phyloP scores from a whole-genome alignment of 208 protist species.

The Sergeia podlipaevii region DNA sequence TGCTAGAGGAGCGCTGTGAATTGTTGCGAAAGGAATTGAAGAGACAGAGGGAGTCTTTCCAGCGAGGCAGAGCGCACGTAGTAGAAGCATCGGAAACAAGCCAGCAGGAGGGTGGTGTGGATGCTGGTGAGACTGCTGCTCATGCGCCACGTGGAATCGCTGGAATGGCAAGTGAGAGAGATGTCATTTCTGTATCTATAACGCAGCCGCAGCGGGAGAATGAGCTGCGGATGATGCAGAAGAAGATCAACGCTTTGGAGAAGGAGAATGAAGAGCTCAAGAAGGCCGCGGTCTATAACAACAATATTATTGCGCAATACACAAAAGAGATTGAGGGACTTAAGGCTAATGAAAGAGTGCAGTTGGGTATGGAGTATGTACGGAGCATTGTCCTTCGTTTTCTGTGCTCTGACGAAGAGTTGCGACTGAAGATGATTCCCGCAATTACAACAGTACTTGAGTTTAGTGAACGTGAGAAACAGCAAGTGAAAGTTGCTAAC shows the following conservation, averaged over 20 bases:
- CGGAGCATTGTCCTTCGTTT: slow-evolving; percentile 80
- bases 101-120: background rate
- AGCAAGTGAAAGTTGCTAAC: slow-evolving; percentile 53
- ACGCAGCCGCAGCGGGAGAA: slow-evolving; percentile 33
- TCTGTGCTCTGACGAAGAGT: slow-evolving; percentile 51
- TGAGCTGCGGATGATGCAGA: slow-evolving; percentile 13
- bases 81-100: slow-evolving; percentile 1
- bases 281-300: slow-evolving; percentile 56
- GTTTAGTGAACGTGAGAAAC: slow-evolving; percentile 74
- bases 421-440: slow-evolving; percentile 82
- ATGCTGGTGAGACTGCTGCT: slow-evolving; percentile 18
- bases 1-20: slow-evolving; percentile 81
- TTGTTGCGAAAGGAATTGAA: slow-evolving; percentile 75
- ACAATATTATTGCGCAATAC: slow-evolving; percentile 52
- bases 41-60: slow-evolving; percentile 56
- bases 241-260: slow-evolving; percentile 20
- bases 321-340: slow-evolving; percentile 57
- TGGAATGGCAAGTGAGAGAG: slow-evolving; percentile 24
- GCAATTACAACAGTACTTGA: slow-evolving; percentile 85
- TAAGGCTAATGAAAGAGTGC: slow-evolving; percentile 61
- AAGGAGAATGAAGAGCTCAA: slow-evolving; percentile 57
- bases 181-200: slow-evolving; percentile 36
- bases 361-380: slow-evolving; percentile 72
- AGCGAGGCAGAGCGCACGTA: slow-evolving; percentile 34
- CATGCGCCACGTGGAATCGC: slow-evolving; percentile 5